Conservation (phyloP, 345 rosid genomes). For the Boechera retrofracta region DNA sequence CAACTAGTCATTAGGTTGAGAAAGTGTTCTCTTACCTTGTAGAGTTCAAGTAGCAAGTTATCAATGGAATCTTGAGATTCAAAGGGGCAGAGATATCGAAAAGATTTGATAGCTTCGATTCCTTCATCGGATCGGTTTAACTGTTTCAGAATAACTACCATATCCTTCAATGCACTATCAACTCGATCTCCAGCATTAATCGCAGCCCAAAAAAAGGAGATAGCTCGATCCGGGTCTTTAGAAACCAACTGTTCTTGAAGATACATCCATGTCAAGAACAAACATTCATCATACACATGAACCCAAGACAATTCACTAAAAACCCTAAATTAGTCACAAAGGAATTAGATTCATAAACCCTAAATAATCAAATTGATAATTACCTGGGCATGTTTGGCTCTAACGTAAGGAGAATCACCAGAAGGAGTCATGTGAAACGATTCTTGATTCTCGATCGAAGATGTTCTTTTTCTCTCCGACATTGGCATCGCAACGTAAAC, state of each 20-base stretch:
- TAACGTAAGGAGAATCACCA: conserved; percentile 71
- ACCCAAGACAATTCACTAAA: not conserved
- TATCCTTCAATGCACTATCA: conserved; percentile 73
- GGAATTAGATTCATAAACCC: not conserved
- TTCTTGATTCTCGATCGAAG: conserved; percentile 44
- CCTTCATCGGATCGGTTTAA: conserved; percentile 71
- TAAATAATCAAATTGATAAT: not conserved
- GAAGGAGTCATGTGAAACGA: conserved; percentile 47
- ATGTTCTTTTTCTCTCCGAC: conserved; percentile 57
- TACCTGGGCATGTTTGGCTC: conserved; percentile 83
- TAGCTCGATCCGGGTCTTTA: conserved; percentile 70
- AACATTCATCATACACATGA: not conserved
- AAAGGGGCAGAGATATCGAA: conserved; percentile 70
- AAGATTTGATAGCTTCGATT: conserved; percentile 82
- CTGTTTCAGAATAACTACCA: conserved; percentile 83
- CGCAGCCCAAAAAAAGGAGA: conserved; percentile 80
- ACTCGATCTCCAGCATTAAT: conserved; percentile 78
- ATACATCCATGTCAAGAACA: not conserved
- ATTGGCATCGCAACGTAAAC: conserved; percentile 44
- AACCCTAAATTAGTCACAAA: not conserved
- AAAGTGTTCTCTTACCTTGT: conserved; percentile 54
- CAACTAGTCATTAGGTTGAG: not conserved
- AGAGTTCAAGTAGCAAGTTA: conserved; percentile 80
- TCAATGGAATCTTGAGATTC: conserved; percentile 83
- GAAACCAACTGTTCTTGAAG: conserved; percentile 55